Evolutionary conservation across 148 eudicot genomes (phyloP).

Genomic region (Diospyros kaki): DNA sequence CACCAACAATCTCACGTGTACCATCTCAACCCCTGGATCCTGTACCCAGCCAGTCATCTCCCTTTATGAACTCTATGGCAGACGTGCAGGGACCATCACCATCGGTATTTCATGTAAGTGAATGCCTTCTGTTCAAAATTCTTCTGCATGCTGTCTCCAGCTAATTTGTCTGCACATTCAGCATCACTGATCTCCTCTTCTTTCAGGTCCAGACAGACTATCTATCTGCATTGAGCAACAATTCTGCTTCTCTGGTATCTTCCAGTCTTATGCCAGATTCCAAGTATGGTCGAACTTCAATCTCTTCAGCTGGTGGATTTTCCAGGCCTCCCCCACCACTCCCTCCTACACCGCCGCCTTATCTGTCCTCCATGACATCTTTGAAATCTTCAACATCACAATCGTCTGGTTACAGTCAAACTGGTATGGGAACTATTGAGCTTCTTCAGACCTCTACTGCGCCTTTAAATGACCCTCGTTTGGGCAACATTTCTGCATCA

Average conservation of each 20-base stretch:
- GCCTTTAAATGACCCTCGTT: slow-evolving; percentile 27
- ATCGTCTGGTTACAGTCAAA: slow-evolving; percentile 51
- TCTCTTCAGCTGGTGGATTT: slow-evolving; percentile 52
- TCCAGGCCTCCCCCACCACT: slow-evolving; percentile 84
- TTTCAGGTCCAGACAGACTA: slow-evolving; percentile 62
- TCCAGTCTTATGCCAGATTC: slow-evolving; percentile 37
- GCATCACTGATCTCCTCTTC: background rate
- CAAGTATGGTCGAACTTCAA: slow-evolving; percentile 43
- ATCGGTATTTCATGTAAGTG: slow-evolving; percentile 60
- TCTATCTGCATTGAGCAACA: slow-evolving; percentile 33
- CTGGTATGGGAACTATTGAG: slow-evolving; percentile 42
- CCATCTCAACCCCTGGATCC: slow-evolving; percentile 49
- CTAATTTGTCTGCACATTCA: background rate
- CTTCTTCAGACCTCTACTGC: slow-evolving; percentile 33
- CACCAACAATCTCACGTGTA: slow-evolving; percentile 50
- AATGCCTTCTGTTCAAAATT: slow-evolving; percentile 8
- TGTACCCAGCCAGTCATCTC: slow-evolving; percentile 38
- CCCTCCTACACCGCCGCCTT: slow-evolving; percentile 93
- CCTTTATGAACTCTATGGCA: slow-evolving; percentile 40
- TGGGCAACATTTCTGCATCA: slow-evolving; percentile 30
- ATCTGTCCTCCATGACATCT: slow-evolving; percentile 34
- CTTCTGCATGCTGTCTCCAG: slow-evolving; percentile 1
- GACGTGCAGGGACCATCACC: slow-evolving; percentile 47
- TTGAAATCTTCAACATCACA: slow-evolving; percentile 42
- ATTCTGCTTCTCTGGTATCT: slow-evolving; percentile 27